Evolutionary conservation across 1,284 basidiomycete species (phyloP), one percentile per base, ranked within the genome.

Genomic region (Mycena sp.): DNA sequence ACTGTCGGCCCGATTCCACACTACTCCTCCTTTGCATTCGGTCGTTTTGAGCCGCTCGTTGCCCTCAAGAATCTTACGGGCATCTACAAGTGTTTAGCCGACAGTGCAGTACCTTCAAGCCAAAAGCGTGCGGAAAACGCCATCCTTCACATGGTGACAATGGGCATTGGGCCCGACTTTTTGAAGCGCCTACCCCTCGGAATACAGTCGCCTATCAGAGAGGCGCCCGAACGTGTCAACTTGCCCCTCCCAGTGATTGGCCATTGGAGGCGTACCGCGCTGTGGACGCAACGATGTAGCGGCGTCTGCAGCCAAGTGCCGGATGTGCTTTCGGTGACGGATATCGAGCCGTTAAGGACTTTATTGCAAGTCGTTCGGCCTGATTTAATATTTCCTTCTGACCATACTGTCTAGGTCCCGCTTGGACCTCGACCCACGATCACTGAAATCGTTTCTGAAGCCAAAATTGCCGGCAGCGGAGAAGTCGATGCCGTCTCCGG

Each of bases 241-340:
- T 91, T 14, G 84, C 87, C 0, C 94, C 96, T 1, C 88, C 90
- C 0, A 81, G 82, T 6, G 84, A 89, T 61, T 95, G 93, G 92
- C 82, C 87, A 0, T 72, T 86, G 7, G 83, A 83, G 9, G 88
- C 91, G 43, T 98, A 95, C 73, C 80, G 83, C 14, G 83, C 94
- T 2, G 86, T 97, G 91, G 91, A 6, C 83, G 96, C 32, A 86
- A 89, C 56, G 97, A 99, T 73, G 80, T 98, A 2, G 88, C 90
- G 7, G 85, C 87, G 21, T 85, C 82, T 38, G 83, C 82, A 80
- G 78, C 57, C 77, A 79, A 48, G 73, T 74, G 21, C 78, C 80
- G 2, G 82, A 83, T 58, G 61, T 79, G 17, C 71, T 81, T 79
- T 80, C 51, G 83, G 73, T 60, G 81, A 84, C 58, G 86, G 87